These are phyloP conservation scores for Hypomyces rosellus DNA, from an alignment of 2,329 filamentous ascomycete genomes.

Conservation along the genomic window DNA sequence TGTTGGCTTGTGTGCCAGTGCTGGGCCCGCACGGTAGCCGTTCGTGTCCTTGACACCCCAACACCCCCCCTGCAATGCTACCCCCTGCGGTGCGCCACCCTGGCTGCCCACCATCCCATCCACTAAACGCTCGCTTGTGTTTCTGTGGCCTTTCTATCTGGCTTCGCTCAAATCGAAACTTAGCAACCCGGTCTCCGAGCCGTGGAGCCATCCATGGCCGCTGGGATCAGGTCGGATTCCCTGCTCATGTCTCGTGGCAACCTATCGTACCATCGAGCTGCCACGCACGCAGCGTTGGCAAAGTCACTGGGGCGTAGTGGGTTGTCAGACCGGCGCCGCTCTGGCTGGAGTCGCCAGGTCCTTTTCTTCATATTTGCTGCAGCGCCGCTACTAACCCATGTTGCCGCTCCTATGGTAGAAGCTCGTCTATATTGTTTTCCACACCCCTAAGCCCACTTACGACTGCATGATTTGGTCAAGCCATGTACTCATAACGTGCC, in stretches of 20 bases:
- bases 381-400: slow-evolving; percentile 8
- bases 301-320: slow-evolving; percentile 4
- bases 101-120: slow-evolving; percentile 1
- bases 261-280: slow-evolving; percentile 8
- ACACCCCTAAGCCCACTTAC: slow-evolving; percentile 5
- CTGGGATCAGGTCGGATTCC: slow-evolving; percentile 2
- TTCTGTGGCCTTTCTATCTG: slow-evolving; percentile 27
- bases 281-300: slow-evolving; percentile 9
- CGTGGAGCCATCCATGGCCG: slow-evolving; percentile 4
- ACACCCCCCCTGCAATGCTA: background rate
- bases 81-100: slow-evolving; percentile 1
- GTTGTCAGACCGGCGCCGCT: slow-evolving; percentile 14
- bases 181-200: slow-evolving; percentile 14
- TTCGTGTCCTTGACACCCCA: slow-evolving; percentile 3
- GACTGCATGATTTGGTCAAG: slow-evolving; percentile 3
- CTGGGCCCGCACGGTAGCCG: slow-evolving; percentile 7
- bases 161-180: slow-evolving; percentile 16
- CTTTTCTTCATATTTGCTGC: slow-evolving; percentile 9
- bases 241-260: slow-evolving; percentile 10
- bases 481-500: slow-evolving; percentile 8
- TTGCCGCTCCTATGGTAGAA: slow-evolving; percentile 10
- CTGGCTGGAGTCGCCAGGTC: slow-evolving; percentile 9
- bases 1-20: slow-evolving; percentile 1
- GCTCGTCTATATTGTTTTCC: slow-evolving; percentile 9
- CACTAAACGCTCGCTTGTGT: slow-evolving; percentile 16